phyloP scores from a whole-genome alignment of 108 stramenopile genomes.

The Fragilariopsis cylindrus region DNA sequence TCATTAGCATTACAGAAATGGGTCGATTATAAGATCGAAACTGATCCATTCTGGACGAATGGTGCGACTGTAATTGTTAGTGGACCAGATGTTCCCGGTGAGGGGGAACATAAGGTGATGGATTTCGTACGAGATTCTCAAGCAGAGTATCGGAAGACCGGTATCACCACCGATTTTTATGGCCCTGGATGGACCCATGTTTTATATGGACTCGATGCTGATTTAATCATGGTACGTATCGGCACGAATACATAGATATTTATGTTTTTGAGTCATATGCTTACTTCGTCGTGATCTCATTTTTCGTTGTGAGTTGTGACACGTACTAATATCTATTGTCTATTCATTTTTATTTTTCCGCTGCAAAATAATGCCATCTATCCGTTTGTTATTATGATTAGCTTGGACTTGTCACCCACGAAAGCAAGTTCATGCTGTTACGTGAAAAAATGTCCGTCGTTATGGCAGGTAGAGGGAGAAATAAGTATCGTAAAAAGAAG shows the following conservation, averaged over 20 bases:
- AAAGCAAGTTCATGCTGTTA: conserved; percentile 94
- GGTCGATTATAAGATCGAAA: conserved; percentile 91
- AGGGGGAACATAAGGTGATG: conserved; percentile 98
- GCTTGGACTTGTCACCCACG: conserved; percentile 91
- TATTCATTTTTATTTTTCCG: no score
- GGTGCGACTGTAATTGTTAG: conserved; percentile 90
- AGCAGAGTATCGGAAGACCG: conserved; percentile 40
- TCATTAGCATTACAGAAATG: conserved; percentile 88
- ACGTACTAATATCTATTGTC: no score
- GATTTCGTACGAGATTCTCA: conserved; percentile 87
- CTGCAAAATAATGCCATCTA: not conserved
- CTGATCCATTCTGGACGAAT: conserved; percentile 93
- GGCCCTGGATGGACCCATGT: conserved; percentile 83
- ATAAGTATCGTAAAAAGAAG: conserved; percentile 89
- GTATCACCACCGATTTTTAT: conserved; percentile 32
- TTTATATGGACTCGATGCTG: conserved; percentile 97
- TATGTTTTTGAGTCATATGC: not conserved
- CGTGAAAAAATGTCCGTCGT: conserved; percentile 97
- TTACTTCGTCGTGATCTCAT: no score
- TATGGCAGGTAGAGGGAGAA: conserved; percentile 85
- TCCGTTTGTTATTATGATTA: not conserved
- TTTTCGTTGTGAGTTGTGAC: no score
- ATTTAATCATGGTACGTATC: conserved; percentile 93
- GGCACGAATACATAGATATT: not conserved
- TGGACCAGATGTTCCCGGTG: conserved; percentile 98